Base-by-base conservation (phyloP, 2,329 filamentous ascomycete species). In the Aspergillus unguis region DNA sequence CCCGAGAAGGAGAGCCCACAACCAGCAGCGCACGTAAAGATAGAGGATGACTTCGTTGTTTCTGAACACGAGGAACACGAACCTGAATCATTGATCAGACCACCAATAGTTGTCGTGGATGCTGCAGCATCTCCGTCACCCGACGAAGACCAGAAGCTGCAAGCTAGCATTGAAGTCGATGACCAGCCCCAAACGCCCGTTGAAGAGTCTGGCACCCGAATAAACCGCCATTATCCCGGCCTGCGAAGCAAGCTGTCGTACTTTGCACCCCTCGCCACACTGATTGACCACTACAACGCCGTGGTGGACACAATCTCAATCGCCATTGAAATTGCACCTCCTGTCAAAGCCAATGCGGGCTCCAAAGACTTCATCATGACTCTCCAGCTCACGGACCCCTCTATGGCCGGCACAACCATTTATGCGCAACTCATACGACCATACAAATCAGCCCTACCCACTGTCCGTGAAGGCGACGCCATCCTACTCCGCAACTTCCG, bases 401-500 rank as follows among this genome's bases (percentile, higher is more conserved):
- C 75, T 9, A 70, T 73, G 61, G 65, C 65, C 29, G 72, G 71
- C 10, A 69, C 65, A 3, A 66, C 65, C 5, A 54, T 75, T 11
- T 60, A 58, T 46, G 75, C 68, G 2, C 72, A 76, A 45, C 70
- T 79, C 4, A 73, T 75, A 50, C 72, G 72, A 10, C 69, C 68
- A 33, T 62, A 66, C 52, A 71, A 71, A 53, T 59, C 58, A 33
- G 68, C 68, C 1, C 61, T 79, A 10, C 77, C 76, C 17, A 53
- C 57, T 4, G 46, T 71, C 11, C 54, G 53, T 6, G 63, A 69
- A 54, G 76, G 75, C 9, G 71, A 76, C 54, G 66, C 69, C 2
- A 62, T 79, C 32, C 62, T 79, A 2, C 66, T 79, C 6, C 70
- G 75, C 10, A 69, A 77, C 52, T 76, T 79, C 60, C 72, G 72